Base-by-base conservation (phyloP, 768 basidiomycete genomes). In the Trametes cinnabarina region DNA sequence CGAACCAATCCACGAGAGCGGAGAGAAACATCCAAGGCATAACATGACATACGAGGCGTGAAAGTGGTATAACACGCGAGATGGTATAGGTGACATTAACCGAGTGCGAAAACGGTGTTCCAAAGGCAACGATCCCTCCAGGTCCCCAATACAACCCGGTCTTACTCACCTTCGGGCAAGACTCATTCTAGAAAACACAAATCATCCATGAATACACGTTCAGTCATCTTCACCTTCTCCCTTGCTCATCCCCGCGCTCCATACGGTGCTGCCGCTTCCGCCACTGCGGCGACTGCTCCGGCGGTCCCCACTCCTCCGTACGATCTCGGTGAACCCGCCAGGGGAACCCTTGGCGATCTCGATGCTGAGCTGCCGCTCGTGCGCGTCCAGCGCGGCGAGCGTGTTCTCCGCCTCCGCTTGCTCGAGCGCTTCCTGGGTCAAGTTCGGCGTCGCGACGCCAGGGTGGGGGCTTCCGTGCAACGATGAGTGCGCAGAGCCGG, bases 221-320 rank as follows among this genome's bases (percentile, higher is more conserved):
- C 61, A 75, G 49, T 69, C 69, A 47, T 72, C 73, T 28, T 71
- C 73, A 14, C 77, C 78, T 35, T 76, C 84, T 25, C 80, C 75
- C 47, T 77, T 85, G 63, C 84, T 84, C 85, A 90, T 86, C 30
- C 90, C 90, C 49, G 90, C 90, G 69, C 91, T 92, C 86, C 87
- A 93, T 26, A 93, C 88, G 1, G 91, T 93, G 71, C 88, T 89
- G 11, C 82, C 85, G 63, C 84, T 86, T 35, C 83, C 82, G 61
- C 86, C 87, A 37, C 84, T 76, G 46, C 75, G 74, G 58, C 80
- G 77, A 47, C 80, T 74, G 53, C 83, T 83, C 60, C 85, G 79
- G 67, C 87, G 79, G 56, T 86, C 81, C 10, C 78, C 72, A 41
- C 69, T 70, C 49, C 76, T 76, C 46, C 82, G 77, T 34, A 76